These are phyloP conservation scores for Oryza coarctata DNA, from an alignment of 176 grass and related monocot species.

Conservation along the genomic window DNA sequence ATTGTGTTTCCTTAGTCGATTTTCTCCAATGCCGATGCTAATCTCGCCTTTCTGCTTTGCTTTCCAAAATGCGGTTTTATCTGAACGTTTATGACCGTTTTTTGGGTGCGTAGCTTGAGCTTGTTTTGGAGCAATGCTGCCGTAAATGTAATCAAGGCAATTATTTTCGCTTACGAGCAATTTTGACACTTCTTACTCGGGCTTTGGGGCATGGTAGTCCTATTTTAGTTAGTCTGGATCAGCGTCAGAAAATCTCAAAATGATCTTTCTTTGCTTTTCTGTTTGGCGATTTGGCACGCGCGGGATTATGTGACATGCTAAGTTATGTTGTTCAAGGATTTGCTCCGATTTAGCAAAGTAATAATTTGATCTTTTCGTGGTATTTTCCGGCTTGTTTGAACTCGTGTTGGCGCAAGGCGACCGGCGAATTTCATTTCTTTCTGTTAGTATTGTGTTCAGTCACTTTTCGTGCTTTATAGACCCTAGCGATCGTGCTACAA, in stretches of 20 bases:
- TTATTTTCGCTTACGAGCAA: not conserved
- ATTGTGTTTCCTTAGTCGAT: not conserved
- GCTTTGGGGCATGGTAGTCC: not conserved
- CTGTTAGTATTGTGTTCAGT: not conserved
- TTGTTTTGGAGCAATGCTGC: constrained; percentile 22
- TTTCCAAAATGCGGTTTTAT: constrained; percentile 13
- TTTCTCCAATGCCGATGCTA: not conserved
- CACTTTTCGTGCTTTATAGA: not conserved
- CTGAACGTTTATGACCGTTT: not conserved
- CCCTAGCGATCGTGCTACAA: not conserved
- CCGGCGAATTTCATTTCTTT: not conserved
- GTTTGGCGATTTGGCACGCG: not conserved
- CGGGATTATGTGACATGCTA: not conserved
- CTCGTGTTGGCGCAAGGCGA: not conserved
- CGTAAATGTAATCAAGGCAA: not conserved
- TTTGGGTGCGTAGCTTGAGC: not conserved
- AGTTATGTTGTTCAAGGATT: not conserved
- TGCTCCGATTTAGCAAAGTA: not conserved
- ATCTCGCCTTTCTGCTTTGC: not conserved
- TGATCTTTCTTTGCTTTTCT: not conserved
- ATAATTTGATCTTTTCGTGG: not conserved
- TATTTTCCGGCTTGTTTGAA: not conserved
- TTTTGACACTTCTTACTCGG: not conserved
- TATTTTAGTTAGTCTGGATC: not conserved
- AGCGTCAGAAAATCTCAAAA: not conserved